These are phyloP conservation scores for Sambucus nigra DNA, from an alignment of 129 eudicot species.

Conservation along the genomic window DNA sequence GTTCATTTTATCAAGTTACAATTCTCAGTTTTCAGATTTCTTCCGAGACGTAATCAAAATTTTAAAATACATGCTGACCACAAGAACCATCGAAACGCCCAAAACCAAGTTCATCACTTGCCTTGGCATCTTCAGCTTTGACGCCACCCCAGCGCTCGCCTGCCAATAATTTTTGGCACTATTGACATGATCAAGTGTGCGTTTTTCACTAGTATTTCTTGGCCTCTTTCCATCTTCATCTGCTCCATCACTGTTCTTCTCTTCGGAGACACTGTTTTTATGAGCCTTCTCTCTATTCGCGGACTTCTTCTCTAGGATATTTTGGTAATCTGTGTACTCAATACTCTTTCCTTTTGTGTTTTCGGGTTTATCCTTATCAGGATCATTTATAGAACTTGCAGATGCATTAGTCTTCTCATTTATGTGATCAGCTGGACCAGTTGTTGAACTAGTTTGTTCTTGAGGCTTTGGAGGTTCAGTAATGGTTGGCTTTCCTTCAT, in stretches of 20 bases:
- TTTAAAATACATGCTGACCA: slow-evolving; percentile 33
- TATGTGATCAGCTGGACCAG: background rate
- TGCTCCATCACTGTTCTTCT: background rate
- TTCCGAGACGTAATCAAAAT: slow-evolving; percentile 21
- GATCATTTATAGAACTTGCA: slow-evolving; percentile 7
- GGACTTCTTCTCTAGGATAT: background rate
- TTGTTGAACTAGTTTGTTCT: slow-evolving; percentile 7
- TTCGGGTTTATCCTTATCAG: slow-evolving; percentile 8
- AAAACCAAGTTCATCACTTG: slow-evolving; percentile 23
- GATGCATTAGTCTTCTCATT: slow-evolving; percentile 7
- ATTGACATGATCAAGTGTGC: too few species aligned
- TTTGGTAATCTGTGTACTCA: background rate
- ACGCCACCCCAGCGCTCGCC: slow-evolving; percentile 18
- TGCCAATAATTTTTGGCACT: slow-evolving; percentile 16
- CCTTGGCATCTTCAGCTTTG: slow-evolving; percentile 33
- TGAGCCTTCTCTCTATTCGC: background rate
- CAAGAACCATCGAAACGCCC: slow-evolving; percentile 30
- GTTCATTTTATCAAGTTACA: background rate
- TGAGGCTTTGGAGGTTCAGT: slow-evolving; percentile 18
- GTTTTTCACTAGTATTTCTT: slow-evolving; percentile 8
- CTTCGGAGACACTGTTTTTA: slow-evolving; percentile 2
- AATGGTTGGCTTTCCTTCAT: slow-evolving; percentile 12
- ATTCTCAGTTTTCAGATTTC: slow-evolving; percentile 8
- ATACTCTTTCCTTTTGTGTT: background rate
- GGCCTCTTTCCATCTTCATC: slow-evolving; percentile 1